Evolutionary conservation across 208 protist species (phyloP), one percentile per base, ranked within the genome.

Genomic region (Leishmania martiniquensis): DNA sequence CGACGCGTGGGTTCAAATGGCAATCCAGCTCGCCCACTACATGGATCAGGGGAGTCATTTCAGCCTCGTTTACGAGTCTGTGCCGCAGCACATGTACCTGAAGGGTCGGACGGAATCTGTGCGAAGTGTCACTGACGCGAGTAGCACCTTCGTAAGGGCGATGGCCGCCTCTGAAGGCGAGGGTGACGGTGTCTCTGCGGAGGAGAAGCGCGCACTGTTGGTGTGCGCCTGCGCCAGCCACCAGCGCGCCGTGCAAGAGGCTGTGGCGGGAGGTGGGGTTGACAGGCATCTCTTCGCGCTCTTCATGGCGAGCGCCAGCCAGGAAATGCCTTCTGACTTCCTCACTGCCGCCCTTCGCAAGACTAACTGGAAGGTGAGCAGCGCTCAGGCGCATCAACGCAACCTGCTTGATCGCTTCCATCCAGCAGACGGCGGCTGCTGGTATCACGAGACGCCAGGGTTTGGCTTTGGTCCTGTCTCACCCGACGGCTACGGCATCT

Each of bases 271-370:
- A n/a, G 76, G 80, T 5, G 95, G 93, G 66, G 84, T 96, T 32
- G 96, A 97, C 62, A 85, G 94, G 13, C 96, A 98, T 76, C 77
- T 98, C 72, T 97, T 98, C 69, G 92, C 87, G 5, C 87, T 98
- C 7, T 96, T 92, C 78, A 89, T 97, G 81, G 86, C 91, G 17
- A 88, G 88, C 62, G 82, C 76, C 17, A 89, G 75, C 32, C 78
- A 84, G 29, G 83, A 79, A 66, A 84, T 84, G 32, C 87, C 90
- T 42, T 92, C 91, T 1, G 90, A 92, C 68, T 96, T 96, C 71
- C 75, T 96, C 15, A 85, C 81, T 10, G 63, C 69, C 3, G 88
- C 87, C 66, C 70, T 97, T 67, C 83, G 78, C 66, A 78, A 87
- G 76, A 85, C 87, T 25, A 82, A 90, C 78, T 98, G 93, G 93